A percentile compares a stretch with the other conserved stretches of the same genome.
phyloP scores from a whole-genome alignment of 495 filamentous ascomycete genomes.

The Penicilliopsis zonata region DNA sequence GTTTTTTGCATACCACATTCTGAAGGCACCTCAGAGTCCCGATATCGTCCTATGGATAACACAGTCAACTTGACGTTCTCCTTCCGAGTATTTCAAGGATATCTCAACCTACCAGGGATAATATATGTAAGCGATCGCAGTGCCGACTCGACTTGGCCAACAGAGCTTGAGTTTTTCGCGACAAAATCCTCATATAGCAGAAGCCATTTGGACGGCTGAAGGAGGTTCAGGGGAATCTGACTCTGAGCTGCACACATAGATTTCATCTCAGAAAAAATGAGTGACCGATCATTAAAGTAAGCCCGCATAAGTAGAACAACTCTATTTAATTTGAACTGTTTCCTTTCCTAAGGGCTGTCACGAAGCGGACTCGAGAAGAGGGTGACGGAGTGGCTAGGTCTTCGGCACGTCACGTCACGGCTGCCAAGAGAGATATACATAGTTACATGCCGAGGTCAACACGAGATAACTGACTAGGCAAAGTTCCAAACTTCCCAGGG shows the following conservation, averaged over 20 bases:
- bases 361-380: not conserved
- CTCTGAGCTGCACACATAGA: slow-evolving; percentile 16
- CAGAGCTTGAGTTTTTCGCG: slow-evolving; percentile 81
- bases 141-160: slow-evolving; percentile 86
- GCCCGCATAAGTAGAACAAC: not conserved
- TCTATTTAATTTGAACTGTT: slow-evolving; percentile 1
- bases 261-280: slow-evolving; percentile 18
- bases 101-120: slow-evolving; percentile 55
- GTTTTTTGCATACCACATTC: slow-evolving; percentile 50
- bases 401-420: slow-evolving; percentile 3
- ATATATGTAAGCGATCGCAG: slow-evolving; percentile 89
- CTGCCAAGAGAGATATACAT: too few species aligned
- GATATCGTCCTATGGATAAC: slow-evolving; percentile 57
- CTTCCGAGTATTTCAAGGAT: not conserved
- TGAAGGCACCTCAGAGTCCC: slow-evolving; percentile 87
- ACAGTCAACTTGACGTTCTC: not conserved
- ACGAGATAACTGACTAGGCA: too few species aligned
- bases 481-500: too few species aligned
- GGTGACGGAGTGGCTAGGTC: not conserved
- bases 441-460: too few species aligned
- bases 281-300: not conserved
- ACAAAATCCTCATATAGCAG: slow-evolving; percentile 83
- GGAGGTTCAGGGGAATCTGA: slow-evolving; percentile 20
- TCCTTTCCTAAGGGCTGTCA: not conserved
- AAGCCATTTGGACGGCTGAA: slow-evolving; percentile 62